These are phyloP conservation scores for Talaromyces trachyspermus DNA, from an alignment of 495 filamentous ascomycete genomes.

Conservation along the genomic window DNA sequence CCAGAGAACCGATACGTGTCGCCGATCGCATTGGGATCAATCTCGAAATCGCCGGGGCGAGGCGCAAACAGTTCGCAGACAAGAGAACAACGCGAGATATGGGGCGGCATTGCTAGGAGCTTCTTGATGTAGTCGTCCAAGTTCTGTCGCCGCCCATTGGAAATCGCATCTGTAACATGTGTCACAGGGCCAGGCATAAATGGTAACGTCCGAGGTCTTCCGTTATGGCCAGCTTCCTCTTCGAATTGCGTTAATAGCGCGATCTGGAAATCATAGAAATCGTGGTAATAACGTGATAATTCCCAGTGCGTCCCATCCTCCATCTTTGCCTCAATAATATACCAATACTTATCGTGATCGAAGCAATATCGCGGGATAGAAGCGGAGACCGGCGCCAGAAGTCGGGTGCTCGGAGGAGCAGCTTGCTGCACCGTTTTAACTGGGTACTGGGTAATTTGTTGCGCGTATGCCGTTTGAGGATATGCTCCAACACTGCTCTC, in stretches of 20 bases:
- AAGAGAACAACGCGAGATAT: constrained; percentile 74
- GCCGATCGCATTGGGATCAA: constrained; percentile 58
- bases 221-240: constrained; percentile 77
- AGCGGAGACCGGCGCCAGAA: constrained; percentile 60
- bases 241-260: constrained; percentile 89
- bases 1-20: constrained; percentile 65
- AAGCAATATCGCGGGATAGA: constrained; percentile 92
- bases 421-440: constrained; percentile 21
- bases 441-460: constrained; percentile 34
- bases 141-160: constrained; percentile 82
- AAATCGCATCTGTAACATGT: constrained; percentile 95
- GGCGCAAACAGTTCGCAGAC: constrained; percentile 89
- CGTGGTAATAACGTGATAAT: constrained; percentile 87
- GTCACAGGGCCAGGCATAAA: constrained; percentile 99
- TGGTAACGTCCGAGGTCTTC: constrained; percentile 73
- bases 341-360: constrained; percentile 98
- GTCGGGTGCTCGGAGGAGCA: constrained; percentile 21
- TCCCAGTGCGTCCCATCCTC: constrained; percentile 92
- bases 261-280: constrained; percentile 99
- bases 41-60: constrained; percentile 84
- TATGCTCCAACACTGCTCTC: constrained; percentile 17
- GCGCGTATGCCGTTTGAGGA: constrained; percentile 34
- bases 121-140: constrained; percentile 93
- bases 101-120: constrained; percentile 69
- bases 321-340: constrained; percentile 85